A percentile compares a stretch with the other conserved stretches of the same genome.
phyloP scores from a whole-genome alignment of 2,329 filamentous ascomycete genomes.

The Metarhizium sp. region DNA sequence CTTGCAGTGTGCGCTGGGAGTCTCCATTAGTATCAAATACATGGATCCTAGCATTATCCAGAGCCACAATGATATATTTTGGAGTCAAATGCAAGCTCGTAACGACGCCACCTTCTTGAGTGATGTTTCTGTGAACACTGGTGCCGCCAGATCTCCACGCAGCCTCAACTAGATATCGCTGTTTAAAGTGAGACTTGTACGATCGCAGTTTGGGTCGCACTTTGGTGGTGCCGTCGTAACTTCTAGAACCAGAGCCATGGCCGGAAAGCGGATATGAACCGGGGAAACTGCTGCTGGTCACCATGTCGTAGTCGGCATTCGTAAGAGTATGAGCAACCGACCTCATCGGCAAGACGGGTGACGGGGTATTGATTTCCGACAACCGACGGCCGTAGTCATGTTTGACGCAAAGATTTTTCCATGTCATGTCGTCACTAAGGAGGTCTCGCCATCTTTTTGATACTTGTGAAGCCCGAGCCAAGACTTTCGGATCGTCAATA shows the following conservation, averaged over 20 bases:
- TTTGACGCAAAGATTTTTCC: conserved; percentile 95
- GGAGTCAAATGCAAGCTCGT: conserved; percentile 89
- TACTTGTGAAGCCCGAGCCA: conserved; percentile 92
- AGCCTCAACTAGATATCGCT: conserved; percentile 92
- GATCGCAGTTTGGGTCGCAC: conserved; percentile 60
- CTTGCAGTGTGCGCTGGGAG: conserved; percentile 78
- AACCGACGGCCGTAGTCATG: conserved; percentile 69
- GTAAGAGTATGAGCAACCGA: conserved; percentile 20
- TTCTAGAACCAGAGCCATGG: conserved; percentile 35
- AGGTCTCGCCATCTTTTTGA: conserved; percentile 90
- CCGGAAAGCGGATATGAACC: conserved; percentile 28
- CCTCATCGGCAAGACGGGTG: conserved; percentile 18
- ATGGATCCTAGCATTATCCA: conserved; percentile 98
- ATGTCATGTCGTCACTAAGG: conserved; percentile 92
- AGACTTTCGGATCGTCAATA: conserved; percentile 90
- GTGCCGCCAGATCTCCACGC: conserved; percentile 92
- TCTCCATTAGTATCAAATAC: conserved; percentile 91
- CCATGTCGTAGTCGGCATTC: conserved; percentile 26
- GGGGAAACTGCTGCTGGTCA: conserved; percentile 33
- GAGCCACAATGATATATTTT: conserved; percentile 93
- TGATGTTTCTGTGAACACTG: conserved; percentile 78
- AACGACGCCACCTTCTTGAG: conserved; percentile 91
- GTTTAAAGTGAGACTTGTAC: conserved; percentile 96
- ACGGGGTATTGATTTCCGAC: conserved; percentile 37
- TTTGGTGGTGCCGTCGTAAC: conserved; percentile 41